Percentiles rank a stretch among this genome's conserved stretches.
Evolutionary conservation across 2,329 filamentous ascomycete species (phyloP).

Genomic region (Zalaria sp.): DNA sequence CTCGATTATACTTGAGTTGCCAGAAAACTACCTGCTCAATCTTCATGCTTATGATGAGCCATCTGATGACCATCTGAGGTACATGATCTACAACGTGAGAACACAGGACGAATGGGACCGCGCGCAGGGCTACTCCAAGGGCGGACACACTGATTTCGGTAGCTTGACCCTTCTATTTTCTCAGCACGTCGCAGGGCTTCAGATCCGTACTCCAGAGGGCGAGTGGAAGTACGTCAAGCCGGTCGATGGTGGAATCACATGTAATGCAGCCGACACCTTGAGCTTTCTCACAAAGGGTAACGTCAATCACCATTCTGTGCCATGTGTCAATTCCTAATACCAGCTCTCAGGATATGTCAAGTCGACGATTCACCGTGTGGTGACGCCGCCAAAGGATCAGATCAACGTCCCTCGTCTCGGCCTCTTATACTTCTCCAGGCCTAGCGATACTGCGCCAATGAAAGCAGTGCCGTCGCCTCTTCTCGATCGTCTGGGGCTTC

Average conservation of each 20-base stretch:
- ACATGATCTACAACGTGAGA: slow-evolving; percentile 42
- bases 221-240: slow-evolving; percentile 28
- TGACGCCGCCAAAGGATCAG: slow-evolving; percentile 34
- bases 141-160: slow-evolving; percentile 29
- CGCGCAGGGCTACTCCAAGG: slow-evolving; percentile 12
- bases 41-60: slow-evolving; percentile 44
- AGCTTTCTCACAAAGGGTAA: slow-evolving; percentile 10
- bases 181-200: slow-evolving; percentile 26
- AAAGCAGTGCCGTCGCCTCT: neutral
- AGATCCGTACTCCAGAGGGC: slow-evolving; percentile 20
- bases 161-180: slow-evolving; percentile 28
- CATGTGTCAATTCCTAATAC: no score
- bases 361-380: slow-evolving; percentile 36
- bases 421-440: slow-evolving; percentile 25
- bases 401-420: slow-evolving; percentile 28
- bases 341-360: slow-evolving; percentile 27
- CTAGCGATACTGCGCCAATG: neutral
- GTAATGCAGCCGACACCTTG: slow-evolving; percentile 27
- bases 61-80: slow-evolving; percentile 46
- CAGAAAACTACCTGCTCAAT: slow-evolving; percentile 41
- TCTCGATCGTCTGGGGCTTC: neutral
- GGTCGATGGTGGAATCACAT: slow-evolving; percentile 25
- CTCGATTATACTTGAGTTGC: slow-evolving; percentile 45
- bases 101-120: slow-evolving; percentile 13
- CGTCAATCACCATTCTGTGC: no score